phyloP scores from a whole-genome alignment of 768 basidiomycete species.

The Suillus sp. region DNA sequence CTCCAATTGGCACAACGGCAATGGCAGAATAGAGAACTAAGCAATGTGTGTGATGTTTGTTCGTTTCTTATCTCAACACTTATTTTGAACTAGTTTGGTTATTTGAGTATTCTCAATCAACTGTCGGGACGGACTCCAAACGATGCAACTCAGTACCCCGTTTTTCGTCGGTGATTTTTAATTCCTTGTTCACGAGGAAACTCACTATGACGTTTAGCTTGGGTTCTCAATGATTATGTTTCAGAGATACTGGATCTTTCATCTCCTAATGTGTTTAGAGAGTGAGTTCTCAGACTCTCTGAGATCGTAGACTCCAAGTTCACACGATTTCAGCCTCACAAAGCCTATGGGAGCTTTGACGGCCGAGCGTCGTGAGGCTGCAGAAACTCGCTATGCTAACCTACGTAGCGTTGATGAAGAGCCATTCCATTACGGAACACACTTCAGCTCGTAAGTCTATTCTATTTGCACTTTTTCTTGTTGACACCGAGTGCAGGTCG shows the following conservation, averaged over 20 bases:
- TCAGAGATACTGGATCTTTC: constrained; percentile 69
- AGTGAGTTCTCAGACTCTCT: constrained; percentile 48
- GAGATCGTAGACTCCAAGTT: background rate
- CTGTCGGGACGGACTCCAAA: constrained; percentile 91
- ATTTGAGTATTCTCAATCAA: constrained; percentile 87
- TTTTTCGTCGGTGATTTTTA: constrained; percentile 64
- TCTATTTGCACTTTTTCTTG: background rate
- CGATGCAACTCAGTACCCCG: constrained; percentile 93
- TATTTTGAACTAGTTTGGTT: constrained; percentile 65
- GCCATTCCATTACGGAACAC: constrained; percentile 93
- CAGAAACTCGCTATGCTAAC: constrained; percentile 71
- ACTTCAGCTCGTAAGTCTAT: constrained; percentile 70
- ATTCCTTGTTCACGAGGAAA: background rate
- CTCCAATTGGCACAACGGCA: constrained; percentile 70
- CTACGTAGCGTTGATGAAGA: constrained; percentile 79
- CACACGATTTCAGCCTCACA: constrained; percentile 54
- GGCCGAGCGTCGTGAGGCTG: constrained; percentile 70
- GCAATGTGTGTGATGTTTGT: constrained; percentile 65
- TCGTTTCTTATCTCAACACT: background rate
- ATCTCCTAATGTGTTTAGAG: constrained; percentile 63
- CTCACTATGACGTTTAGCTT: constrained; percentile 51
- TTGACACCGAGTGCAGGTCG: constrained; percentile 40
- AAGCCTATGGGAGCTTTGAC: constrained; percentile 93
- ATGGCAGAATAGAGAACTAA: constrained; percentile 91
- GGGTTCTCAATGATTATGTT: constrained; percentile 86